A percentile compares a stretch with the other conserved stretches of the same genome.
Evolutionary conservation across 192 early-diverging fungal species (phyloP).

Genomic region (Linnemannia schmuckeri): DNA sequence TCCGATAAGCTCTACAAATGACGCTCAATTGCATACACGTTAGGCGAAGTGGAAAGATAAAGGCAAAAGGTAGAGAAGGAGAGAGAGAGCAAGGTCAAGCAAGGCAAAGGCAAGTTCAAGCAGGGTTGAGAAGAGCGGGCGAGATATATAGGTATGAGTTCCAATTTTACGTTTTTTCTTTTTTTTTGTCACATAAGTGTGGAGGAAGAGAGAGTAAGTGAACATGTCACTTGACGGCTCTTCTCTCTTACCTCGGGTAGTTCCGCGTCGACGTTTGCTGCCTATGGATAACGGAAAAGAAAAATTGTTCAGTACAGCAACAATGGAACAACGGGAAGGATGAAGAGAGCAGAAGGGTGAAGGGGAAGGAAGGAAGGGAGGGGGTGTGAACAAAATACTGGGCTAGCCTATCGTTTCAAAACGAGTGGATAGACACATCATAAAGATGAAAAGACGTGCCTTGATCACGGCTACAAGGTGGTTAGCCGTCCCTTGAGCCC

Average conservation of each 20-base stretch:
- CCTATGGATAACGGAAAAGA: constrained; percentile 3
- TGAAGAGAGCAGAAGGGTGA: background rate
- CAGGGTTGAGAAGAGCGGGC: background rate
- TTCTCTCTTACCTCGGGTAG: constrained; percentile 16
- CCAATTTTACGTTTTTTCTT: background rate
- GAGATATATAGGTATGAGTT: background rate
- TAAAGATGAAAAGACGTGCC: background rate
- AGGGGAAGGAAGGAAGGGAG: background rate
- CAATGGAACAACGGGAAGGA: background rate
- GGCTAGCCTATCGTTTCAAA: background rate
- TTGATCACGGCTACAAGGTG: constrained; percentile 46
- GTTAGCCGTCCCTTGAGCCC: constrained; percentile 31
- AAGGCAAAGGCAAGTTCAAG: too few relatives aligned
- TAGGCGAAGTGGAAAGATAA: background rate
- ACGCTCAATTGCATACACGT: constrained; percentile 1
- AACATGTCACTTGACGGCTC: background rate
- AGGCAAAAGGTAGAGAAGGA: background rate
- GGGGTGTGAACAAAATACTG: background rate
- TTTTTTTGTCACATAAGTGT: background rate
- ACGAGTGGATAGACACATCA: background rate
- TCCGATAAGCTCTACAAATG: constrained; percentile 24
- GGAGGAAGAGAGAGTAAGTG: background rate
- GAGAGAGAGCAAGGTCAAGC: background rate
- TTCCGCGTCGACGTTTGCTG: constrained; percentile 15
- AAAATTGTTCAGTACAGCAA: background rate